Evolutionary conservation across 768 basidiomycete species (phyloP).

Genomic region (Thelephora aurantiotincta): DNA sequence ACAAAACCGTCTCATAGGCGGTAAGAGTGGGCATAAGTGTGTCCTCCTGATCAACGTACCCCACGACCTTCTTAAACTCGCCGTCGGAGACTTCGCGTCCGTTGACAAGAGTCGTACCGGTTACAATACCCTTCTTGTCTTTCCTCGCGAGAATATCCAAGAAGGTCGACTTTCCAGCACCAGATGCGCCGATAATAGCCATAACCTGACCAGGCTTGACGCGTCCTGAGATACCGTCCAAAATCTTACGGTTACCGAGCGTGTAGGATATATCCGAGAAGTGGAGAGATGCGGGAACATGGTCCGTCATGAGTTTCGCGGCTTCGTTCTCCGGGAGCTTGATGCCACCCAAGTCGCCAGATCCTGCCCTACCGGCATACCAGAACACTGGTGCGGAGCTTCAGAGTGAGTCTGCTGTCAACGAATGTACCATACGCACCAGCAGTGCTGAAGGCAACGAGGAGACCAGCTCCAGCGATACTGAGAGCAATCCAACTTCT

Average conservation of each 20-base stretch:
- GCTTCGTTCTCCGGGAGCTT: conserved; percentile 72
- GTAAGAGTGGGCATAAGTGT: conserved; percentile 94
- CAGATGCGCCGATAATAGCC: conserved; percentile 95
- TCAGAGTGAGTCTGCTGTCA: not conserved
- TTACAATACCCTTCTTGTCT: conserved; percentile 65
- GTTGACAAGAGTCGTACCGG: conserved; percentile 72
- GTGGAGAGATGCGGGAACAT: conserved; percentile 88
- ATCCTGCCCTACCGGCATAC: conserved; percentile 73
- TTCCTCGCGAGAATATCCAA: conserved; percentile 93
- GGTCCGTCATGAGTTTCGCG: conserved; percentile 80
- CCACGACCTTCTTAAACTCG: conserved; percentile 76
- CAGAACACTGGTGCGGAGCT: conserved; percentile 45
- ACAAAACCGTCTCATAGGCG: conserved; percentile 94
- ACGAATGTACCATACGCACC: conserved; percentile 21
- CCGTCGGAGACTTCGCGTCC: conserved; percentile 61
- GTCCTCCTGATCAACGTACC: conserved; percentile 98
- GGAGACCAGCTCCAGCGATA: conserved; percentile 57
- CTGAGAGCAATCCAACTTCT: conserved; percentile 75
- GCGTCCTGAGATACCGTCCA: conserved; percentile 71
- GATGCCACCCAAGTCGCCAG: conserved; percentile 56
- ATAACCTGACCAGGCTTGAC: conserved; percentile 84
- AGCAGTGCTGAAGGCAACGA: conserved; percentile 57
- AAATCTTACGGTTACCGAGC: conserved; percentile 49
- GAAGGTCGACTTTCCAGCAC: conserved; percentile 92
- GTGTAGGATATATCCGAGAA: conserved; percentile 78